These are phyloP conservation scores for Pholiota conissans DNA, from an alignment of 768 basidiomycete species.

Conservation along the genomic window DNA sequence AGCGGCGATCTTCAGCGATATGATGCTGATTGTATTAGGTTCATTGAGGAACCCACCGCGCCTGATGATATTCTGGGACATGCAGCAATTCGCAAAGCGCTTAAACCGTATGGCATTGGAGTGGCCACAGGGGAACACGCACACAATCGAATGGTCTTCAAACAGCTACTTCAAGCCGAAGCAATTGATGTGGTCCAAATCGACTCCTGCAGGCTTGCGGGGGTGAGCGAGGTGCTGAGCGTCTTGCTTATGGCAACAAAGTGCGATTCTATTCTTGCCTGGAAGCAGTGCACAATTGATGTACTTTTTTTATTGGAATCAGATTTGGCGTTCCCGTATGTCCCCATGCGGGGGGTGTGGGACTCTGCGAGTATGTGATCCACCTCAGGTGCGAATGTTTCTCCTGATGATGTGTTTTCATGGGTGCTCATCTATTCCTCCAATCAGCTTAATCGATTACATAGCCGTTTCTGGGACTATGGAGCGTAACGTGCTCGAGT, in stretches of 20 bases:
- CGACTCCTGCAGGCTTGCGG: slow-evolving; percentile 91
- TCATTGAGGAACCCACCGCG: slow-evolving; percentile 93
- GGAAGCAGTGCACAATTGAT: not conserved
- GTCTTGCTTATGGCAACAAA: slow-evolving; percentile 91
- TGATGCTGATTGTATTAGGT: slow-evolving; percentile 42
- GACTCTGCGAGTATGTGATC: slow-evolving; percentile 90
- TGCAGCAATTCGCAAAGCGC: slow-evolving; percentile 73
- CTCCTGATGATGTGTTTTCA: not conserved
- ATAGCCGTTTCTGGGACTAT: slow-evolving; percentile 88
- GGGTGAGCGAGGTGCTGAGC: slow-evolving; percentile 90
- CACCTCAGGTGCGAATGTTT: slow-evolving; percentile 57
- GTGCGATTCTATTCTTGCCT: slow-evolving; percentile 31
- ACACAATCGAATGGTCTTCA: slow-evolving; percentile 94
- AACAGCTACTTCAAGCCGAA: slow-evolving; percentile 86
- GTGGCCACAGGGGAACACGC: slow-evolving; percentile 96
- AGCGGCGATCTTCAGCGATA: not conserved
- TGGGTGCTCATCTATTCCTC: not conserved
- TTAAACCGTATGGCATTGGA: slow-evolving; percentile 80
- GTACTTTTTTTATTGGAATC: not conserved
- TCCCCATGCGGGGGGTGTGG: slow-evolving; percentile 94
- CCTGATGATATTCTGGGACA: slow-evolving; percentile 90
- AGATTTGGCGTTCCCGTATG: slow-evolving; percentile 86
- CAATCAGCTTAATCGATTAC: slow-evolving; percentile 82
- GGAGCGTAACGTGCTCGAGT: slow-evolving; percentile 93
- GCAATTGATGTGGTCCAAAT: slow-evolving; percentile 97